Conservation (phyloP, 192 early-diverging fungal species). For the Umbelopsis vinacea region DNA sequence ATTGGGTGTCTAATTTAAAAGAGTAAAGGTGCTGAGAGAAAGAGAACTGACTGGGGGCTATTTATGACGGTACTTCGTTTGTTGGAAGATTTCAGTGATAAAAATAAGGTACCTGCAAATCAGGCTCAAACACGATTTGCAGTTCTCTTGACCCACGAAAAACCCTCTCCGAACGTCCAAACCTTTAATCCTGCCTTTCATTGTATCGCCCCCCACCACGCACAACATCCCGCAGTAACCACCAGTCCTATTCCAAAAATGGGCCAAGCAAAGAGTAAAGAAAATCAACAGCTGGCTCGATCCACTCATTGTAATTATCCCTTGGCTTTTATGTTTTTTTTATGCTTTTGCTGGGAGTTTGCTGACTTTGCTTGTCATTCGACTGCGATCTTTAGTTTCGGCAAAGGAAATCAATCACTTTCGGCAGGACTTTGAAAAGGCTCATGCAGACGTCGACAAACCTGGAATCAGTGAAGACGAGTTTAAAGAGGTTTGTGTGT, state of each 20-base stretch:
- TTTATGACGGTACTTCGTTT: too few species aligned
- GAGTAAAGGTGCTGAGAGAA: too few species aligned
- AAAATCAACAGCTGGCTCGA: conserved; percentile 51
- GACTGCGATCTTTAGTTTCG: conserved; percentile 41
- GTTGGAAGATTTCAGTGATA: too few species aligned
- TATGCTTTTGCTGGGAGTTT: background rate
- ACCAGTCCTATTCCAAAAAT: conserved; percentile 27
- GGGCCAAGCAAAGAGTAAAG: conserved; percentile 59
- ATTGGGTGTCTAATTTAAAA: background rate
- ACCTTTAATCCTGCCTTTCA: too few species aligned
- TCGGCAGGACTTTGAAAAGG: conserved; percentile 49
- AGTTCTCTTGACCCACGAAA: too few species aligned
- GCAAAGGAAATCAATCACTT: conserved; percentile 53
- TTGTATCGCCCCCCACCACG: background rate
- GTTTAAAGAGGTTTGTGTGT: conserved; percentile 66
- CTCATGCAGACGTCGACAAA: conserved; percentile 31
- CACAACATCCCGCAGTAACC: background rate
- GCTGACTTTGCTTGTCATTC: background rate
- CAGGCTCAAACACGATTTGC: too few species aligned
- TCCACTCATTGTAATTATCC: conserved; percentile 50
- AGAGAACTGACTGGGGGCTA: background rate
- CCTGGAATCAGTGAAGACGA: conserved; percentile 68
- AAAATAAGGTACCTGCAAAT: too few species aligned
- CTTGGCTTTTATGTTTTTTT: background rate
- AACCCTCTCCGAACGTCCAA: too few species aligned